Percentiles rank a stretch among this genome's conserved stretches.
Conservation (phyloP, 352 stramenopile genomes). For the Globisporangium paroecandrum region DNA sequence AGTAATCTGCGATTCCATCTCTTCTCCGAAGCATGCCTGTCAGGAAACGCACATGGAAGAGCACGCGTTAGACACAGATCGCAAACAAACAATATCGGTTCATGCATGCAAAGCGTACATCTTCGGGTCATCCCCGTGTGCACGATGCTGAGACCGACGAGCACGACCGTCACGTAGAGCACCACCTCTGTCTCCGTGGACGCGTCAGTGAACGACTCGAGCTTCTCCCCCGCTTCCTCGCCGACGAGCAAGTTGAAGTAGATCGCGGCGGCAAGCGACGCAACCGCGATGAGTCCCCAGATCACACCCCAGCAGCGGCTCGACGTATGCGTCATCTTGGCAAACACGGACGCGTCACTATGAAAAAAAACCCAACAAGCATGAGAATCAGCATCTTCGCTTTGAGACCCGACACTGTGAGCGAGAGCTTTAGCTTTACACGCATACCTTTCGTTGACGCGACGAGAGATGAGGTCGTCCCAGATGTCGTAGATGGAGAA, state of each 20-base stretch:
- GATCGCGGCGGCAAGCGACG: slow-evolving; percentile 67
- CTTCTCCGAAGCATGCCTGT: slow-evolving; percentile 11
- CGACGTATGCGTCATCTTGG: slow-evolving; percentile 89
- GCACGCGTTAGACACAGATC: background rate
- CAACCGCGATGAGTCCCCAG: slow-evolving; percentile 78
- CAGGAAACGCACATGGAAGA: background rate
- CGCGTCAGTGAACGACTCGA: slow-evolving; percentile 49
- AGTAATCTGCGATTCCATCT: slow-evolving; percentile 13
- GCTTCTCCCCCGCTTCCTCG: slow-evolving; percentile 41
- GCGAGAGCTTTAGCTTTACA: background rate
- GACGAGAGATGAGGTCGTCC: slow-evolving; percentile 88
- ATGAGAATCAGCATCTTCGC: background rate
- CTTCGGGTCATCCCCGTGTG: slow-evolving; percentile 69
- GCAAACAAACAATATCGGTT: background rate
- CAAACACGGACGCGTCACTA: slow-evolving; percentile 83
- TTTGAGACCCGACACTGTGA: background rate
- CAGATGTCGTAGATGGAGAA: slow-evolving; percentile 91
- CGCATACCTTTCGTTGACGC: slow-evolving; percentile 70
- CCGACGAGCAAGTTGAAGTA: slow-evolving; percentile 84
- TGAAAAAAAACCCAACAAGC: background rate
- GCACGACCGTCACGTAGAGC: slow-evolving; percentile 35
- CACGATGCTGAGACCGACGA: slow-evolving; percentile 55
- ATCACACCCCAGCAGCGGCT: slow-evolving; percentile 89
- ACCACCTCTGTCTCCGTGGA: slow-evolving; percentile 59
- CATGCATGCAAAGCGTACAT: slow-evolving; percentile 32